phyloP scores from a whole-genome alignment of 257 asterid species.

The Salvia splendens region DNA sequence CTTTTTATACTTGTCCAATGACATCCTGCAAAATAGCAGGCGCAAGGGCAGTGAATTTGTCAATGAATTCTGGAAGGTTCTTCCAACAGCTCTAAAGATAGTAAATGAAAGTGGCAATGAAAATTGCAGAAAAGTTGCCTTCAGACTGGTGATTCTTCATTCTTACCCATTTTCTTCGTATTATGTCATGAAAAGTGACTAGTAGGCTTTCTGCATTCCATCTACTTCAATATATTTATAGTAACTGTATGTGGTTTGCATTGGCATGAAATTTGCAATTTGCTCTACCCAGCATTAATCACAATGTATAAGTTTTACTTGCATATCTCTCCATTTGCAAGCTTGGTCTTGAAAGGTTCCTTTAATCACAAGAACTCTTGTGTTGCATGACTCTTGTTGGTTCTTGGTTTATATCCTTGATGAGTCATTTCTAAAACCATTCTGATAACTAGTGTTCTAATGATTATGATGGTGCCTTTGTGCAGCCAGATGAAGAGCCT shows the following conservation, averaged over 20 bases:
- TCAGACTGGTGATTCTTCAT: slow-evolving; percentile 67
- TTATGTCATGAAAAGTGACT: too few species aligned
- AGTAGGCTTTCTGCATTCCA: not conserved
- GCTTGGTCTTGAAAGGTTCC: slow-evolving; percentile 18
- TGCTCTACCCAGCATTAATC: slow-evolving; percentile 2
- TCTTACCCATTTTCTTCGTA: not conserved
- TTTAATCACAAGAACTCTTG: not conserved
- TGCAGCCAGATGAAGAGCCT: slow-evolving; percentile 9
- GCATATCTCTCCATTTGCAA: slow-evolving; percentile 5
- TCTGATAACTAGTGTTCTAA: slow-evolving; percentile 3
- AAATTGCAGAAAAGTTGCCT: slow-evolving; percentile 74
- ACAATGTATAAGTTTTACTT: not conserved
- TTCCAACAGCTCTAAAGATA: slow-evolving; percentile 70
- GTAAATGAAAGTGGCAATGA: slow-evolving; percentile 64
- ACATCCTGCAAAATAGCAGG: slow-evolving; percentile 93
- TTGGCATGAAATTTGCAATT: slow-evolving; percentile 17
- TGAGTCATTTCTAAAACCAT: slow-evolving; percentile 7
- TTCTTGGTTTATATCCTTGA: not conserved
- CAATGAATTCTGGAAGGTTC: slow-evolving; percentile 96
- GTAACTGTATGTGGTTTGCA: slow-evolving; percentile 15
- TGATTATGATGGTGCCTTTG: slow-evolving; percentile 12
- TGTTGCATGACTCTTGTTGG: slow-evolving; percentile 8
- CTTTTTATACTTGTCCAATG: slow-evolving; percentile 81
- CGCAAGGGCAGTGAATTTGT: slow-evolving; percentile 96
- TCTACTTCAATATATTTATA: slow-evolving; percentile 6